Percentiles rank a stretch among this genome's conserved stretches.
Conservation (phyloP, 495 filamentous ascomycete species). For the Hypomontagnella submonticulosa region DNA sequence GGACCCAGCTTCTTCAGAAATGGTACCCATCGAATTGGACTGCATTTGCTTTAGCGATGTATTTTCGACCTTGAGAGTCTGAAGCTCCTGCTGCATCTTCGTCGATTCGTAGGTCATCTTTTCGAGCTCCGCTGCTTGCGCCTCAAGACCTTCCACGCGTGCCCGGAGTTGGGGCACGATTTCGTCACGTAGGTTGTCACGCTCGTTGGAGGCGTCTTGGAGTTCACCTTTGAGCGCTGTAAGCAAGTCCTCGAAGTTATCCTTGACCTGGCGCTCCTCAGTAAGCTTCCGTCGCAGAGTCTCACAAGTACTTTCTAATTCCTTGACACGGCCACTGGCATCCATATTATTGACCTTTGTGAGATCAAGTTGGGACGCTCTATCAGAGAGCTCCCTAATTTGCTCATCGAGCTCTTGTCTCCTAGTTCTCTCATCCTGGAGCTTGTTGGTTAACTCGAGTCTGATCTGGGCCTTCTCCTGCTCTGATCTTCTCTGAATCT, state of each 20-base stretch:
- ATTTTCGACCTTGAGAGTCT: slow-evolving; percentile 75
- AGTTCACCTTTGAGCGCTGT: slow-evolving; percentile 84
- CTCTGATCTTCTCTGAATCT: slow-evolving; percentile 82
- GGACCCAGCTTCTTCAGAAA: slow-evolving; percentile 43
- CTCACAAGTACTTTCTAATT: slow-evolving; percentile 83
- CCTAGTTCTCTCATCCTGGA: slow-evolving; percentile 83
- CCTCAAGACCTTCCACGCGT: slow-evolving; percentile 80
- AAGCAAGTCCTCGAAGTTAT: slow-evolving; percentile 92
- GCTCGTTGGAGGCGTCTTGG: slow-evolving; percentile 83
- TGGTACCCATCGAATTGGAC: slow-evolving; percentile 40
- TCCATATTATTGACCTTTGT: slow-evolving; percentile 59
- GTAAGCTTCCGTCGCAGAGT: slow-evolving; percentile 80
- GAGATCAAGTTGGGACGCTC: slow-evolving; percentile 69
- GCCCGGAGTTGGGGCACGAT: slow-evolving; percentile 78
- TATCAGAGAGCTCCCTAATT: slow-evolving; percentile 80
- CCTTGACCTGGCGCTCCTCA: slow-evolving; percentile 88
- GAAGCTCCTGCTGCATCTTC: slow-evolving; percentile 82
- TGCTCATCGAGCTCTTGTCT: slow-evolving; percentile 82
- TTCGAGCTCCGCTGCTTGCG: slow-evolving; percentile 72
- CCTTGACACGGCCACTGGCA: slow-evolving; percentile 67
- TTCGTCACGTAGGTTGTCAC: slow-evolving; percentile 90
- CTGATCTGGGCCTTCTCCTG: slow-evolving; percentile 91
- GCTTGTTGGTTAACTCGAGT: slow-evolving; percentile 80
- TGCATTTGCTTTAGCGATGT: slow-evolving; percentile 50
- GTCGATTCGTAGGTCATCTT: slow-evolving; percentile 78